Evolutionary conservation across 495 filamentous ascomycete genomes (phyloP).

Genomic region (Penicillium robsamsonii): DNA sequence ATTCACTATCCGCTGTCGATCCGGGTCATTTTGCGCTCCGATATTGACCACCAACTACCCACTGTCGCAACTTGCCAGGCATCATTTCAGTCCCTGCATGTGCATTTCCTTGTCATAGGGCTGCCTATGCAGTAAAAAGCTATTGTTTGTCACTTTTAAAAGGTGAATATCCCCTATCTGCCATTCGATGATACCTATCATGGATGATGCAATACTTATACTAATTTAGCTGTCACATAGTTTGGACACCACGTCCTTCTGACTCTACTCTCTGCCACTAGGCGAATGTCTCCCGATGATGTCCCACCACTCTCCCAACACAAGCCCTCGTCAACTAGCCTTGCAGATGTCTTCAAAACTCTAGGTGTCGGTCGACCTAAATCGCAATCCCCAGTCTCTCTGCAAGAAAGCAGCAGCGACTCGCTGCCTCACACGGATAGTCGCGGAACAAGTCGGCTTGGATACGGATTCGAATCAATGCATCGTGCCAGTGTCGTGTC

Average conservation of each 20-base stretch:
- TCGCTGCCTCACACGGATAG: constrained; percentile 32
- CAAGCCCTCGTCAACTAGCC: constrained; percentile 42
- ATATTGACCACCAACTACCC: constrained; percentile 15
- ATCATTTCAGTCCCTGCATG: constrained; percentile 19
- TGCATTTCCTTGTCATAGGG: constrained; percentile 9
- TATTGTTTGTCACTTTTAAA: constrained; percentile 1
- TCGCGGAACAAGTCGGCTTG: constrained; percentile 30
- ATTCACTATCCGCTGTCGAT: constrained; percentile 10
- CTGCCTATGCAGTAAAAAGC: constrained; percentile 18
- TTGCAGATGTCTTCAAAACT: constrained; percentile 49
- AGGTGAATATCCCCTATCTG: constrained; percentile 10
- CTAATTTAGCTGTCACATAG: constrained; percentile 15
- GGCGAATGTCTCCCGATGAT: constrained; percentile 52
- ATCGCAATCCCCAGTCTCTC: constrained; percentile 39
- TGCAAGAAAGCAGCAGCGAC: constrained; percentile 37
- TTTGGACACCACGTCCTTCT: background rate
- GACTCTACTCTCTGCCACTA: constrained; percentile 13
- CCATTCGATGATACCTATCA: background rate
- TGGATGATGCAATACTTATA: constrained; percentile 16
- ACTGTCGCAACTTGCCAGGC: constrained; percentile 12
- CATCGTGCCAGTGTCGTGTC: constrained; percentile 47
- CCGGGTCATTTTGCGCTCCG: constrained; percentile 11
- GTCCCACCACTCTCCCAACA: constrained; percentile 35
- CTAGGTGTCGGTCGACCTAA: constrained; percentile 43
- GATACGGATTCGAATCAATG: constrained; percentile 43